Base-by-base conservation (phyloP, 2,329 filamentous ascomycete species). In the Diaporthe vaccinii region DNA sequence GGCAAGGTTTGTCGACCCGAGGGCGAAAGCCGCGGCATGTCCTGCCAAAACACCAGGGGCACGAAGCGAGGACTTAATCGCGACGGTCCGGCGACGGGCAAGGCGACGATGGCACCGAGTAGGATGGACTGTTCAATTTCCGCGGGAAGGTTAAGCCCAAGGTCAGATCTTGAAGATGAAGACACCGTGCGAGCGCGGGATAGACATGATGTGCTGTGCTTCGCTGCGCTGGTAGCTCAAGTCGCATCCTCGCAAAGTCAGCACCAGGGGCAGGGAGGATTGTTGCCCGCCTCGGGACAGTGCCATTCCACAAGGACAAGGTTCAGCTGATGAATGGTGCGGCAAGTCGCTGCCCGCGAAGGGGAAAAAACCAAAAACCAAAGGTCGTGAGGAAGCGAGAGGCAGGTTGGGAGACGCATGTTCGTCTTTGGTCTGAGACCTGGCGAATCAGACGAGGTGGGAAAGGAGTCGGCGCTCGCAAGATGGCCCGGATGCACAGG, bases 1-100 rank as follows among this genome's bases (percentile, higher is more conserved):
- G 65, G 49, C 49, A 69, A 69, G 34, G 65, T 69, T 69, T 69
- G 65, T 34, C 49, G 22, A 41, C 22, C 65, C 65, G 65, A 69
- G 34, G 34, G 51, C 34, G 34, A 36, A 14, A 49, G 17, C 44
- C 34, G 65, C 46, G 65, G 22, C 8, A 41, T 39, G 49, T 8
- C 41, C 6, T 68, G 46, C 31, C 59, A 65, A 46, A 65, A 65
- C 39, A 44, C 59, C 59, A 46, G 59, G 59, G 59, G n/a, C 59
- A 65, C 41, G 59, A 31, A 65, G 39, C 25, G 41, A 61, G 25
- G 46, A 46, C 25, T 44, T 65, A 46, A 46, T 46, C 25, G 25
- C 39, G 39, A 22, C 46, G 10, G 12, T n/a, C 6, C 12, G 59
- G 39, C 17, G 25, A 31, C 25, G 39, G 31, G 59, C 39, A 46